Percentiles rank a stretch among this genome's conserved stretches.
Conservation (phyloP, 73 alveolate species). For the Symbiodinium pilosum region DNA sequence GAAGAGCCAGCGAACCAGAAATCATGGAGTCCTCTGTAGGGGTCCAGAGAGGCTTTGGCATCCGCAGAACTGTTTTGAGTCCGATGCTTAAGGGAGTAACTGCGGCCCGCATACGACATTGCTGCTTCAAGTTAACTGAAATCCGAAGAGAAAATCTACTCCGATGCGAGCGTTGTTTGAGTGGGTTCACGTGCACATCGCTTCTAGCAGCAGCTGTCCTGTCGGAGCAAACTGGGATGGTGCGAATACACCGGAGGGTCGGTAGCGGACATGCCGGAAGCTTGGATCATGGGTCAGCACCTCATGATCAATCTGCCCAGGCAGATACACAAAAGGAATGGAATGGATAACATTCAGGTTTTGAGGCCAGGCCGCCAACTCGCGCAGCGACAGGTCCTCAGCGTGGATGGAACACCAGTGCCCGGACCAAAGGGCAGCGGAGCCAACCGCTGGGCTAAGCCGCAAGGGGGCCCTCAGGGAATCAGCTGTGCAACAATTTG, state of each 20-base stretch:
- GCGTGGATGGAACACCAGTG: conserved; percentile 79
- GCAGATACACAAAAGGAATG: background rate
- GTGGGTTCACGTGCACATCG: too few species aligned
- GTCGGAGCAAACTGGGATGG: conserved; percentile 41
- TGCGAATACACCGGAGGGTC: conserved; percentile 5
- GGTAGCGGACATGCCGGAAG: conserved; percentile 1
- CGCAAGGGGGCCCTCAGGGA: background rate
- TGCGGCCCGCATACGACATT: too few species aligned
- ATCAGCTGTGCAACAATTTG: too few species aligned
- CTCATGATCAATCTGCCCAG: background rate
- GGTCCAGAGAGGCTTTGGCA: too few species aligned
- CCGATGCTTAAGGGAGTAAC: too few species aligned
- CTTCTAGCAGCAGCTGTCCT: conserved; percentile 8
- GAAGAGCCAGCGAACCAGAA: conserved; percentile 66
- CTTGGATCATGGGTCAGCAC: background rate
- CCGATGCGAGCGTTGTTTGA: too few species aligned
- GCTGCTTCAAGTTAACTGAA: too few species aligned
- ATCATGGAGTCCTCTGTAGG: conserved; percentile 57
- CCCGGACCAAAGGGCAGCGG: conserved; percentile 39
- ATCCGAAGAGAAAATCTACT: too few species aligned
- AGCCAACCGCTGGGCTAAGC: background rate
- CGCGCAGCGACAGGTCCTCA: conserved; percentile 25
- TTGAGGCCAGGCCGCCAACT: background rate
- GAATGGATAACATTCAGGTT: too few species aligned
- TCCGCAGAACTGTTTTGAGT: too few species aligned